These are phyloP conservation scores for Nakazawaea ernobii DNA, from an alignment of 805 yeast species.

Conservation along the genomic window DNA sequence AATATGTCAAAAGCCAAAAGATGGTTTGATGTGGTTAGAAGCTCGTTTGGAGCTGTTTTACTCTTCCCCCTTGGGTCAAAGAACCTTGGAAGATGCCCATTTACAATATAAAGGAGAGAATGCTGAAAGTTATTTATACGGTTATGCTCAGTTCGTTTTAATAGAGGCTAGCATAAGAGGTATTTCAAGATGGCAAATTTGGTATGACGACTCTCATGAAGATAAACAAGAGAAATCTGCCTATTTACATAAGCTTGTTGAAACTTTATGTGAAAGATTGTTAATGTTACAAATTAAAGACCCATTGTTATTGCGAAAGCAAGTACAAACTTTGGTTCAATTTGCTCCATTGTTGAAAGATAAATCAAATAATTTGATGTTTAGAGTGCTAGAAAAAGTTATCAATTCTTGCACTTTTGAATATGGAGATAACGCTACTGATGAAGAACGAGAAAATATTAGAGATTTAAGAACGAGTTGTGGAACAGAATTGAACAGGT, in stretches of 20 bases:
- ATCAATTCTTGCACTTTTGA: constrained; percentile 80
- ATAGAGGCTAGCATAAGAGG: constrained; percentile 91
- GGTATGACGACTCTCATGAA: constrained; percentile 63
- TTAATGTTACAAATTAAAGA: constrained; percentile 71
- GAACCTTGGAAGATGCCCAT: constrained; percentile 49
- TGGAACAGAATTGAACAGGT: constrained; percentile 89
- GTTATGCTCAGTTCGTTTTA: constrained; percentile 76
- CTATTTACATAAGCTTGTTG: constrained; percentile 49
- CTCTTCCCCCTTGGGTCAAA: constrained; percentile 60
- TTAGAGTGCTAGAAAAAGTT: constrained; percentile 78
- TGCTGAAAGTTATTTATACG: constrained; percentile 65
- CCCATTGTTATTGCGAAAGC: constrained; percentile 76
- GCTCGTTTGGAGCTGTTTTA: constrained; percentile 67
- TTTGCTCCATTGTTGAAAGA: constrained; percentile 88
- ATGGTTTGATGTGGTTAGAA: constrained; percentile 78
- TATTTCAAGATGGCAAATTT: constrained; percentile 89
- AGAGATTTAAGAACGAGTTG: constrained; percentile 86
- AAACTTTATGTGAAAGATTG: constrained; percentile 66
- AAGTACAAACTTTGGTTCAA: constrained; percentile 88
- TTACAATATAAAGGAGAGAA: constrained; percentile 51
- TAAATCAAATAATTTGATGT: constrained; percentile 58
- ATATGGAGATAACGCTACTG: constrained; percentile 60
- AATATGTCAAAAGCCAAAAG: constrained; percentile 80
- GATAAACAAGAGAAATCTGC: constrained; percentile 47
- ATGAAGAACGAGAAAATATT: constrained; percentile 72